These are phyloP conservation scores for Vitis rotundifolia DNA, from an alignment of 164 flowering plant genomes.

Conservation along the genomic window DNA sequence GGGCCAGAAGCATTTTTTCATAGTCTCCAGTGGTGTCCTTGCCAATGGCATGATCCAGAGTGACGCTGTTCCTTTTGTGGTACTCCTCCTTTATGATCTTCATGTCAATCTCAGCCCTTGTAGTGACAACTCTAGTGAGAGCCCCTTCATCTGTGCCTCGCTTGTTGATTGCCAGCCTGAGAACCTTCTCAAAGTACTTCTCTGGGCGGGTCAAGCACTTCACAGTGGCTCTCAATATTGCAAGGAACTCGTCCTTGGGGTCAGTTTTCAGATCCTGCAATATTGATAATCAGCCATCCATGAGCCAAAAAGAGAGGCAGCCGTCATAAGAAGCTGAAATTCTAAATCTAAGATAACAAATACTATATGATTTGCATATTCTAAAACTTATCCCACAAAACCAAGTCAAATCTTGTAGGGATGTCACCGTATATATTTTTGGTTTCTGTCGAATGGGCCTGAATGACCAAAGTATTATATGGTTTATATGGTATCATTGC, in stretches of 20 bases:
- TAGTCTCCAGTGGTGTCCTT: constrained; percentile 64
- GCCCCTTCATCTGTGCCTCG: constrained; percentile 68
- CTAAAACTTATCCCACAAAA: neutral
- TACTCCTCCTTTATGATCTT: constrained; percentile 50
- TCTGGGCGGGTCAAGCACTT: constrained; percentile 52
- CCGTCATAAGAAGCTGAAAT: neutral
- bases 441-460: neutral
- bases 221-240: constrained; percentile 43
- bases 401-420: no score
- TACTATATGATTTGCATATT: neutral
- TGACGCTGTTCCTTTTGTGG: constrained; percentile 46
- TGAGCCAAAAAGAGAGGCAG: neutral
- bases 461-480: neutral
- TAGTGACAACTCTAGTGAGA: constrained; percentile 61
- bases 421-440: neutral
- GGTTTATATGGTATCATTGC: neutral
- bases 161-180: constrained; percentile 49
- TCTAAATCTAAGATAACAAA: neutral
- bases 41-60: constrained; percentile 54
- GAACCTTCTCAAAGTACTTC: constrained; percentile 60
- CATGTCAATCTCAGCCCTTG: constrained; percentile 71
- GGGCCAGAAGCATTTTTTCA: constrained; percentile 52
- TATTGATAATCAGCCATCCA: neutral
- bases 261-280: constrained; percentile 56
- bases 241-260: constrained; percentile 48